Percentiles rank a stretch among this genome's conserved stretches.
phyloP scores from a whole-genome alignment of 768 basidiomycete genomes.

The Lyophyllum semitale region DNA sequence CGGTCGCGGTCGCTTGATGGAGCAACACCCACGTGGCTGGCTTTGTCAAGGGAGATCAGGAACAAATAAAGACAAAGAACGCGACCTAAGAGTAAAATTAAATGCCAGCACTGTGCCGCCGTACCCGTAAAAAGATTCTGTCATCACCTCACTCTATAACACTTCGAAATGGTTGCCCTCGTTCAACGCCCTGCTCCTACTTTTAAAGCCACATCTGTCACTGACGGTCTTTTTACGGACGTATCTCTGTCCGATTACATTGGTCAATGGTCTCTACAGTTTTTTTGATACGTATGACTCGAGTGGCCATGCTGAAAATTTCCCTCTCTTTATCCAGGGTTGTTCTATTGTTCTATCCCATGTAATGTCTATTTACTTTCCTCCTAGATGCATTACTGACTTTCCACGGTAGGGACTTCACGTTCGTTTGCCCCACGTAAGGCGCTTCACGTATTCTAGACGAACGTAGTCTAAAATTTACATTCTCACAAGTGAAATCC shows the following conservation, averaged over 20 bases:
- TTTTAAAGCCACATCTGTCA: slow-evolving; percentile 76
- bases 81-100: slow-evolving; percentile 14
- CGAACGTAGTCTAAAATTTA: not conserved
- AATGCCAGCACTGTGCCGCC: slow-evolving; percentile 12
- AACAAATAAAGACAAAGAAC: slow-evolving; percentile 21
- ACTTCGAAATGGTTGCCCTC: slow-evolving; percentile 49
- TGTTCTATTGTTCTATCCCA: slow-evolving; percentile 92
- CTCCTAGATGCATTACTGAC: not conserved
- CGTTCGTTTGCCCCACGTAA: slow-evolving; percentile 88
- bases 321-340: slow-evolving; percentile 54
- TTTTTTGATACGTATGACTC: not conserved
- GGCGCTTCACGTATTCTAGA: slow-evolving; percentile 8
- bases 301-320: slow-evolving; percentile 8
- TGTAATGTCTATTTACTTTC: slow-evolving; percentile 49
- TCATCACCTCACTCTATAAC: not conserved
- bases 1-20: not conserved
- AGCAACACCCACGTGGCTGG: not conserved
- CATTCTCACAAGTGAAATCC: slow-evolving; percentile 60
- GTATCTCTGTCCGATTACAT: slow-evolving; percentile 71
- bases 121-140: slow-evolving; percentile 3
- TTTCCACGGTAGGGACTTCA: slow-evolving; percentile 64
- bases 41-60: slow-evolving; percentile 1
- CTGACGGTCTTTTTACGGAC: slow-evolving; percentile 77
- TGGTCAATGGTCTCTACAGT: slow-evolving; percentile 73
- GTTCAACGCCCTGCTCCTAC: slow-evolving; percentile 85